Base-by-base conservation (phyloP, 768 basidiomycete genomes). In the Amanita phalloides region DNA sequence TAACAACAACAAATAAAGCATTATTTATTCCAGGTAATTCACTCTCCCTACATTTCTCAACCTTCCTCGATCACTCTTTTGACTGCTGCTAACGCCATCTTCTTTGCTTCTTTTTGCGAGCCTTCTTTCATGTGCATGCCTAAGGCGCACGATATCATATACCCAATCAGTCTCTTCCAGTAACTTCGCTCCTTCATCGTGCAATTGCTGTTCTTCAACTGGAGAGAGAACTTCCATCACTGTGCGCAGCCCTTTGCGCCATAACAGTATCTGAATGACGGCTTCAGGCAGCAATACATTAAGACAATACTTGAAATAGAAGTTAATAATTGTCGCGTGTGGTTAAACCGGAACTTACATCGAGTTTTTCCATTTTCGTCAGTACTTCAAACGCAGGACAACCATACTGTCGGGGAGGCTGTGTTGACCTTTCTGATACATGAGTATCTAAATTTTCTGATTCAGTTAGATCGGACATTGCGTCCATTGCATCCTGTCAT, bases 251-350 rank as follows among this genome's bases (percentile, higher is more conserved):
- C 82, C 85, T 13, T 68, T 67, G 9, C 84, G 78, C 84, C 86
- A 89, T 11, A 88, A 66, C n/a, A 86, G 68, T 7, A 90, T 70
- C 59, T 90, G 88, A 39, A 82, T 68, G 37, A 86, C 70, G 3
- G 82, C 74, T 62, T 88, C 87, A 2, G 81, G 84, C 4, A 88
- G 71, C 9, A 90, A 75, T 28, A 90, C 73, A 53, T 84, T 79
- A 35, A 77, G 65, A 60, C 84, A 86, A 56, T 88, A 90, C 84
- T 88, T 36, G 43, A 33, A 33, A 20, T 4, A 28, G 33, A 51
- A 30, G 30, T 55, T 30, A 21, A 42, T 30, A 28, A 4, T 17
- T 7, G 37, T 45, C 23, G 45, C 39, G 25, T 25, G 7, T 2
- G 17, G 50, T 53, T 11, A 30, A 13, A 23, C 10, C 32, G 21